Percentiles rank a stretch among this genome's conserved stretches.
These are phyloP conservation scores for Albifimbria verrucaria DNA, from an alignment of 2,329 filamentous ascomycete species.

Conservation along the genomic window DNA sequence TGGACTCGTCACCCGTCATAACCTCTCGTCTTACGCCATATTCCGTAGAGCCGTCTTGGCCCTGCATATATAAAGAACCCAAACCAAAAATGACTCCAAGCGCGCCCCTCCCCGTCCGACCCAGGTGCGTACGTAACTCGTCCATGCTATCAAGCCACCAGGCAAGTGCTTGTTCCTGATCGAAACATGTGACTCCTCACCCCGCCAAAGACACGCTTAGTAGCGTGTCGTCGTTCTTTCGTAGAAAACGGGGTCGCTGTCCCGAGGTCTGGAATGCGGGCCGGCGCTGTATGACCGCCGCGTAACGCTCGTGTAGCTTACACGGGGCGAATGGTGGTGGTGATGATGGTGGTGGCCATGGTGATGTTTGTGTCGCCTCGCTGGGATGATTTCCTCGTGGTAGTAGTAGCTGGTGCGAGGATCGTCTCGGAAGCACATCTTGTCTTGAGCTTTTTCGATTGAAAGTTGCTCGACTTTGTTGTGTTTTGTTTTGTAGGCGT, in stretches of 20 bases:
- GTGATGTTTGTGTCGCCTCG: constrained; percentile 34
- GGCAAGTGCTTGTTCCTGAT: too few relatives aligned
- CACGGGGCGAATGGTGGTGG: constrained; percentile 32
- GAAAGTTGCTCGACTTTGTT: background rate
- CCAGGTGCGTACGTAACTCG: too few relatives aligned
- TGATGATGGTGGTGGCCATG: constrained; percentile 32
- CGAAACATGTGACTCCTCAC: too few relatives aligned
- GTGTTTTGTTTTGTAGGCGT: too few relatives aligned
- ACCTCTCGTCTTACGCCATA: too few relatives aligned
- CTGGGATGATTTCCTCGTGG: constrained; percentile 50
- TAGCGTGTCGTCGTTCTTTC: constrained; percentile 34
- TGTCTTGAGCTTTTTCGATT: constrained; percentile 15
- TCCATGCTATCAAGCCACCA: too few relatives aligned
- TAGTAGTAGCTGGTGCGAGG: constrained; percentile 51
- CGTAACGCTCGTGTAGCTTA: constrained; percentile 40
- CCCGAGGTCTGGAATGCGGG: constrained; percentile 27
- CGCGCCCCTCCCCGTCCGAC: too few relatives aligned
- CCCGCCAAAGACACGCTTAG: background rate
- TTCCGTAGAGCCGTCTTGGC: too few relatives aligned
- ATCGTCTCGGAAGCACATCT: constrained; percentile 49
- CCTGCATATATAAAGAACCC: too few relatives aligned
- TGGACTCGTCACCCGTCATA: too few relatives aligned
- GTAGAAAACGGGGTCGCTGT: constrained; percentile 39
- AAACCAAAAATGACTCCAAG: too few relatives aligned
- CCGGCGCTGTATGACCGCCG: constrained; percentile 34